Conservation (phyloP, 31 red algal species). For the Pterothamnion heteromorphum region DNA sequence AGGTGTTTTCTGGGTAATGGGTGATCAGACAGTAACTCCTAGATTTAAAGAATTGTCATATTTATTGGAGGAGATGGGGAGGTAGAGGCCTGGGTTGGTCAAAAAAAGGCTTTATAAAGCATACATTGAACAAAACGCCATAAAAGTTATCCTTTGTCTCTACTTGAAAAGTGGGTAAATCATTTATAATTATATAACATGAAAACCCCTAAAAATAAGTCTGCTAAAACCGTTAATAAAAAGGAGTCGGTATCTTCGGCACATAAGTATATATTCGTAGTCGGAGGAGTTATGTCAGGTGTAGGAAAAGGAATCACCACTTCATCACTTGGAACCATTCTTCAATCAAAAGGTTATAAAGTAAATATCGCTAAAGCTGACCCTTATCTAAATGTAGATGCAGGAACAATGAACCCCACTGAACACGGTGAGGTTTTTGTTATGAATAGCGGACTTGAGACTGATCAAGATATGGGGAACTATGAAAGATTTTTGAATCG, state of each 20-base stretch:
- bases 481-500: conserved; percentile 35
- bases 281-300: conserved; percentile 6
- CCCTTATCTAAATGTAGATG: conserved; percentile 38
- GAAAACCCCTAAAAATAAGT: too few relatives aligned
- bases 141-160: too few relatives aligned
- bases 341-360: neutral
- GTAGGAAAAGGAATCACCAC: conserved; percentile 27
- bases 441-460: conserved; percentile 30
- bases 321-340: neutral
- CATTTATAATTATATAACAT: too few relatives aligned
- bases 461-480: conserved; percentile 30
- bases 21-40: too few relatives aligned
- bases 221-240: neutral
- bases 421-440: conserved; percentile 41
- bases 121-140: too few relatives aligned
- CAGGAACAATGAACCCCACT: conserved; percentile 26
- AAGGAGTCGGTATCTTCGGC: neutral
- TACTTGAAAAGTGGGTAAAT: too few relatives aligned
- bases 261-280: conserved; percentile 45
- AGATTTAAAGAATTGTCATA: too few relatives aligned
- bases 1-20: too few relatives aligned
- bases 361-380: conserved; percentile 1
- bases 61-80: too few relatives aligned
- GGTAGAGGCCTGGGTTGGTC: too few relatives aligned
- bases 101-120: too few relatives aligned